These are phyloP conservation scores for Sclerotinia nivalis DNA, from an alignment of 2,329 filamentous ascomycete species.

Conservation along the genomic window DNA sequence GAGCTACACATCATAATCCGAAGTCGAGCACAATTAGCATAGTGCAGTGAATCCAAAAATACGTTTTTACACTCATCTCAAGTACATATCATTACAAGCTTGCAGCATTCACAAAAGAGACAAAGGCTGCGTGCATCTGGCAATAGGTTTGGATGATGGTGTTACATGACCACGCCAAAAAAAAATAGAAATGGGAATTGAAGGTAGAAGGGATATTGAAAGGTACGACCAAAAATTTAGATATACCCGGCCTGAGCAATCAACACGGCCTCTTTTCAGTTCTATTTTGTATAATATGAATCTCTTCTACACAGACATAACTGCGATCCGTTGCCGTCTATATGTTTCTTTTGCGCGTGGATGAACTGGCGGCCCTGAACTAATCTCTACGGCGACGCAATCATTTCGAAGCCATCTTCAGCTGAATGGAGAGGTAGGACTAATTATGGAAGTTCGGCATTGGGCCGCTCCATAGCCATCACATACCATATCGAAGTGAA, in stretches of 20 bases:
- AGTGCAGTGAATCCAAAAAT: too few species aligned
- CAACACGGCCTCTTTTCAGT: not conserved
- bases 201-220: too few species aligned
- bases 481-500: not conserved
- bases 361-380: not conserved
- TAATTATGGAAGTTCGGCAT: not conserved
- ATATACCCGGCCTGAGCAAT: slow-evolving; percentile 5
- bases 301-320: not conserved
- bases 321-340: not conserved
- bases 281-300: not conserved
- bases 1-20: too few species aligned
- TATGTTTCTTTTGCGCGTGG: not conserved
- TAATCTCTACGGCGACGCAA: not conserved
- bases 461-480: not conserved
- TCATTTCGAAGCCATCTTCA: not conserved
- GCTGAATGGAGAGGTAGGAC: not conserved
- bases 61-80: not conserved
- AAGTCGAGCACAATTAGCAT: not conserved
- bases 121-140: not conserved
- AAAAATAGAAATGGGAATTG: not conserved
- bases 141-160: not conserved
- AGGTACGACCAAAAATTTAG: not conserved
- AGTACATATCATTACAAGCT: not conserved
- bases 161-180: not conserved
- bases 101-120: not conserved